Evolutionary conservation across 2,329 filamentous ascomycete genomes (phyloP).

Genomic region (Venturia asperata): DNA sequence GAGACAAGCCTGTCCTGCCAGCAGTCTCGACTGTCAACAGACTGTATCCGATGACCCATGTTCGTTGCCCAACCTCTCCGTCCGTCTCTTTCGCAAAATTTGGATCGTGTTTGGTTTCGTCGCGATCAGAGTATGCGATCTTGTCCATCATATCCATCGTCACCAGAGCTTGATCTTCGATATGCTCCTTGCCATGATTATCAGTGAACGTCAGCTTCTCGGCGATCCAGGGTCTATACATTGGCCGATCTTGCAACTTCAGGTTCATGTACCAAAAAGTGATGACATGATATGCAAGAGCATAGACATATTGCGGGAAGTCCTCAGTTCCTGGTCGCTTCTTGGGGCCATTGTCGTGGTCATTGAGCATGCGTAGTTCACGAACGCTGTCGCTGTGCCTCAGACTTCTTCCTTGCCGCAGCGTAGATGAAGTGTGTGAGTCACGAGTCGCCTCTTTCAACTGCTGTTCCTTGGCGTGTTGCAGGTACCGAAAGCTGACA

Average conservation of each 20-base stretch:
- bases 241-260: constrained; percentile 73
- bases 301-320: constrained; percentile 87
- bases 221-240: constrained; percentile 83
- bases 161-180: constrained; percentile 89
- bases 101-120: constrained; percentile 62
- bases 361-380: constrained; percentile 30
- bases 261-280: constrained; percentile 94
- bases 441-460: neutral
- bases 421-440: constrained; percentile 21
- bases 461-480: constrained; percentile 64
- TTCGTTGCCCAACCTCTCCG: constrained; percentile 58
- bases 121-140: constrained; percentile 75
- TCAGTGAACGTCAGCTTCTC: constrained; percentile 75
- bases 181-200: constrained; percentile 54
- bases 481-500: constrained; percentile 88
- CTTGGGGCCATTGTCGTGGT: constrained; percentile 20
- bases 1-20: constrained; percentile 57
- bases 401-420: constrained; percentile 22
- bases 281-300: constrained; percentile 89
- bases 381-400: constrained; percentile 39
- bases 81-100: constrained; percentile 59
- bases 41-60: constrained; percentile 67
- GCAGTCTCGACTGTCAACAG: constrained; percentile 69
- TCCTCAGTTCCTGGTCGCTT: constrained; percentile 53
- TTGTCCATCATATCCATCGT: constrained; percentile 94